A percentile compares a stretch with the other conserved stretches of the same genome.
Evolutionary conservation across 345 rosid species (phyloP).

Genomic region (Dipteronia sinensis): DNA sequence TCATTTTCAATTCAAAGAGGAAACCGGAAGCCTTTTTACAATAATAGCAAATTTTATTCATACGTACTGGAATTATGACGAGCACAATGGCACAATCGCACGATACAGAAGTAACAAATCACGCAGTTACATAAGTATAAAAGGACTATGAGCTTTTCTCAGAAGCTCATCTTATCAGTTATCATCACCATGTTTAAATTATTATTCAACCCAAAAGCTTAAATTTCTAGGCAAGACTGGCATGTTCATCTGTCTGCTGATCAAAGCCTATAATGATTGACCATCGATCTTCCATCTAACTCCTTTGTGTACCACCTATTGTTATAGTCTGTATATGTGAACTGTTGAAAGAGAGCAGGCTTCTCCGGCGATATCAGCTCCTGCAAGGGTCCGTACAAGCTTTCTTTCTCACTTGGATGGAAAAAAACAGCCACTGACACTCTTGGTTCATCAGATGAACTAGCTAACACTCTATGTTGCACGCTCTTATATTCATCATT

Average conservation of each 20-base stretch:
- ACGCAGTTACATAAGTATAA: too few species aligned
- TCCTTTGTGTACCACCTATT: constrained; percentile 46
- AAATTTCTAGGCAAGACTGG: background rate
- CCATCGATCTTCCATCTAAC: constrained; percentile 42
- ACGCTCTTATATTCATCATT: constrained; percentile 50
- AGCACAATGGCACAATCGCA: too few species aligned
- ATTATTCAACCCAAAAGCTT: background rate
- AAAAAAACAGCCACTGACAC: constrained; percentile 43
- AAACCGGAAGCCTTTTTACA: too few species aligned
- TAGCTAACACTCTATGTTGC: constrained; percentile 53
- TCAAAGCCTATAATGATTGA: constrained; percentile 34
- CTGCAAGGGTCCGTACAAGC: constrained; percentile 39
- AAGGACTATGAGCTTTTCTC: background rate
- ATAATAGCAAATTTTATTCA: too few species aligned
- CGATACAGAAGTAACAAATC: too few species aligned
- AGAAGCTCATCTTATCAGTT: background rate
- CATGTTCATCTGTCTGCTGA: background rate
- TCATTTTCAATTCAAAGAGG: too few species aligned
- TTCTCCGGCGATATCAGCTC: constrained; percentile 43
- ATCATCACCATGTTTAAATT: background rate
- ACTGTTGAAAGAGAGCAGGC: constrained; percentile 37
- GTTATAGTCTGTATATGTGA: constrained; percentile 33
- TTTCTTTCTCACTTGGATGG: constrained; percentile 38
- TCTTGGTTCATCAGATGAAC: constrained; percentile 34
- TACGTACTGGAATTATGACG: too few species aligned